Percentiles rank a stretch among this genome's conserved stretches.
These are phyloP conservation scores for Phycomyces nitens DNA, from an alignment of 192 early-diverging fungal genomes.

Conservation along the genomic window DNA sequence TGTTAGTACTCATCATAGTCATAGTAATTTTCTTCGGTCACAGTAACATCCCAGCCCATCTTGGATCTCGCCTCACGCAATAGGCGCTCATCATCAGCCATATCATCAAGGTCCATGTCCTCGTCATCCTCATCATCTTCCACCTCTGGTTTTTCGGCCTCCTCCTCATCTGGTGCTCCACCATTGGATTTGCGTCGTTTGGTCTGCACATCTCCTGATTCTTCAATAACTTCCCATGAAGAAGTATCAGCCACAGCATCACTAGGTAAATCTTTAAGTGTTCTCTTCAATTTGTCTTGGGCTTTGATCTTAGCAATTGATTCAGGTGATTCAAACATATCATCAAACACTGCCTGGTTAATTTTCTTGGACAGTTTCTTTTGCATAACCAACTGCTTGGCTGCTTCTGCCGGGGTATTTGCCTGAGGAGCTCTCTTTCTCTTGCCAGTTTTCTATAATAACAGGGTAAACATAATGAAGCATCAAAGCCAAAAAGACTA, in stretches of 20 bases:
- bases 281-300: slow-evolving; percentile 30
- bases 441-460: slow-evolving; percentile 40
- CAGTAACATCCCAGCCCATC: slow-evolving; percentile 24
- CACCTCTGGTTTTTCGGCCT: slow-evolving; percentile 34
- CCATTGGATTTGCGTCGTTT: slow-evolving; percentile 22
- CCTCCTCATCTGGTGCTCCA: slow-evolving; percentile 42
- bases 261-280: slow-evolving; percentile 18
- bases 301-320: slow-evolving; percentile 34
- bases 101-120: slow-evolving; percentile 45
- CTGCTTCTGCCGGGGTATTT: slow-evolving; percentile 73
- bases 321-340: slow-evolving; percentile 53
- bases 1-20: slow-evolving; percentile 26
- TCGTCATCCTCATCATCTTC: slow-evolving; percentile 43
- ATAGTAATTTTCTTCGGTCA: slow-evolving; percentile 26
- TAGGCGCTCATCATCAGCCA: slow-evolving; percentile 36
- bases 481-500: slow-evolving; percentile 11
- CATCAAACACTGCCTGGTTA: slow-evolving; percentile 78
- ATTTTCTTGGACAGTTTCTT: slow-evolving; percentile 88
- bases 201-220: slow-evolving; percentile 38
- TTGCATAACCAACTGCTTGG: slow-evolving; percentile 64
- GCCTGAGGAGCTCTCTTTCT: slow-evolving; percentile 31
- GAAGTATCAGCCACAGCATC: slow-evolving; percentile 9
- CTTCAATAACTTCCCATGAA: slow-evolving; percentile 42
- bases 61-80: slow-evolving; percentile 17
- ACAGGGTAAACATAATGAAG: slow-evolving; percentile 6